These are phyloP conservation scores for Arbutus unedo DNA, from an alignment of 148 eudicot species.

Conservation along the genomic window DNA sequence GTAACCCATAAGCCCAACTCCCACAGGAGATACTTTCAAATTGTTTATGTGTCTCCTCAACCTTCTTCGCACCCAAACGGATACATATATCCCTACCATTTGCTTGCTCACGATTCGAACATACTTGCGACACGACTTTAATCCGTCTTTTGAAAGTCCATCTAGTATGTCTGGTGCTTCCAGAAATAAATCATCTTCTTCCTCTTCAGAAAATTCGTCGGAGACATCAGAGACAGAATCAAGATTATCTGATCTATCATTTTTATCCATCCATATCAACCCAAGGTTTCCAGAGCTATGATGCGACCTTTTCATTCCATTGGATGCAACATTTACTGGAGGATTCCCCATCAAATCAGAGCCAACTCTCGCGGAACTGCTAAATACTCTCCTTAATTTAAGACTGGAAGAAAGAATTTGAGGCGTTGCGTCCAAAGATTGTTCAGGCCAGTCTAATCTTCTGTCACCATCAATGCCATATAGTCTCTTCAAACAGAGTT, in stretches of 20 bases:
- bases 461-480: conserved; percentile 52
- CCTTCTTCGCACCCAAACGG: conserved; percentile 81
- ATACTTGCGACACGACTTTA: conserved; percentile 39
- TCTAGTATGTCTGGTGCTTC: conserved; percentile 27
- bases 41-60: conserved; percentile 71
- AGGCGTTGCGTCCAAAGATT: conserved; percentile 37
- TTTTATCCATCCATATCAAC: conserved; percentile 33
- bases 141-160: conserved; percentile 17
- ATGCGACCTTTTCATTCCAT: conserved; percentile 48
- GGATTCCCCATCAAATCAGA: conserved; percentile 42
- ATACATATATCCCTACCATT: conserved; percentile 91
- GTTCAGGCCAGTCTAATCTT: conserved; percentile 65
- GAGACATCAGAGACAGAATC: conserved; percentile 47
- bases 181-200: conserved; percentile 42
- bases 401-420: conserved; percentile 37
- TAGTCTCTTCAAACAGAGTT: conserved; percentile 41
- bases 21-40: conserved; percentile 84
- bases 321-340: conserved; percentile 15
- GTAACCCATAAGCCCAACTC: conserved; percentile 95
- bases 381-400: conserved; percentile 51
- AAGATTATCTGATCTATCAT: conserved; percentile 34
- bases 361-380: conserved; percentile 53
- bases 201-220: conserved; percentile 49
- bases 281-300: conserved; percentile 53
- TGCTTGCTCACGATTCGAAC: conserved; percentile 92